phyloP scores from a whole-genome alignment of 495 filamentous ascomycete species.

The Coniosporium apollinis region DNA sequence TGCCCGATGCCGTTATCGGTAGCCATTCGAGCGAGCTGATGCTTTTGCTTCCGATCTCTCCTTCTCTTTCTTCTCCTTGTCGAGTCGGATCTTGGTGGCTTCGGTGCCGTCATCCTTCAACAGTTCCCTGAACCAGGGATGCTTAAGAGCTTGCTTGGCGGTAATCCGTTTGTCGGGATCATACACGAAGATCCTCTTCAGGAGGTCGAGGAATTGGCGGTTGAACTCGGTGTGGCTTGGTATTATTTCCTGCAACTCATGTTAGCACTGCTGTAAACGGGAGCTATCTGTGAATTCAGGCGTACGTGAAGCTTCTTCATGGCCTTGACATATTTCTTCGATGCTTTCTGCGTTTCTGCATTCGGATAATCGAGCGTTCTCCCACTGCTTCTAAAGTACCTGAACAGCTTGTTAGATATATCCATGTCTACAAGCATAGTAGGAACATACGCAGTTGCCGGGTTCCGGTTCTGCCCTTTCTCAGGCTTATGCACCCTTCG shows the following conservation, averaged over 20 bases:
- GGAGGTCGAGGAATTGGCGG: constrained; percentile 68
- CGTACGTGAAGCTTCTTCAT: constrained; percentile 83
- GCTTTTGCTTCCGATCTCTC: no score
- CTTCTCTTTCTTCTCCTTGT: constrained; percentile 18
- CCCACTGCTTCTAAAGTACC: constrained; percentile 59
- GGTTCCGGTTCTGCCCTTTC: constrained; percentile 49
- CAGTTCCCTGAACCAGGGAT: constrained; percentile 85
- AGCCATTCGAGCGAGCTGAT: no score
- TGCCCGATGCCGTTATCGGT: no score
- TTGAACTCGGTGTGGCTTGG: constrained; percentile 65
- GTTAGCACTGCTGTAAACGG: constrained; percentile 17
- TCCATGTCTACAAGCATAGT: background rate
- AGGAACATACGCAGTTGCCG: constrained; percentile 59
- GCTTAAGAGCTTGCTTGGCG: constrained; percentile 76
- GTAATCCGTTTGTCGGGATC: constrained; percentile 82
- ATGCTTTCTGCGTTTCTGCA: constrained; percentile 70
- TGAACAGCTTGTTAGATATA: constrained; percentile 18
- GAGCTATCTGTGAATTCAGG: constrained; percentile 4
- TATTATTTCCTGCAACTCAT: constrained; percentile 59
- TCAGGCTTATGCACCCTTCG: constrained; percentile 48
- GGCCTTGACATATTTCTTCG: constrained; percentile 79
- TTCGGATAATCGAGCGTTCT: constrained; percentile 76
- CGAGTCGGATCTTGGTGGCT: constrained; percentile 54
- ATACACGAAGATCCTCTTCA: constrained; percentile 86
- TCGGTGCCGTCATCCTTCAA: constrained; percentile 85